Evolutionary conservation across 1,139 yeast genomes (phyloP).

Genomic region (Ogataea hybrid): DNA sequence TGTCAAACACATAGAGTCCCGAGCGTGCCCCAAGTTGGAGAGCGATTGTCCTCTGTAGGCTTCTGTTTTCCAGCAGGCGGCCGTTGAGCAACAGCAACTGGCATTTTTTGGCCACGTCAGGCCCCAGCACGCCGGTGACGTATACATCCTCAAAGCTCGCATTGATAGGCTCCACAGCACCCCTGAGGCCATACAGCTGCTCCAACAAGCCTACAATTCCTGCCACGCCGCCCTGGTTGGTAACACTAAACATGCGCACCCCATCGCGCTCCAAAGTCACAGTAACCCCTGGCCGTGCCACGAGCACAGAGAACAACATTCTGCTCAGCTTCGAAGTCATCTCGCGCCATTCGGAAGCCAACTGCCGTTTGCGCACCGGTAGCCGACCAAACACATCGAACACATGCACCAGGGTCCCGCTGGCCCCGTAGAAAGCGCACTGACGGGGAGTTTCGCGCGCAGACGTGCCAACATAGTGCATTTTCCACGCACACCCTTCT

Average conservation of each 20-base stretch:
- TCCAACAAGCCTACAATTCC: conserved; percentile 17
- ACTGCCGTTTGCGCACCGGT: conserved; percentile 54
- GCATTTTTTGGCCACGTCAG: conserved; percentile 8
- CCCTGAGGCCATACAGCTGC: conserved; percentile 13
- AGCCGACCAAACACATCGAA: conserved; percentile 48
- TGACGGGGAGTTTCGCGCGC: neutral
- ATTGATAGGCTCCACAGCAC: neutral
- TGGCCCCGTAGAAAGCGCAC: neutral
- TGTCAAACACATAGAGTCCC: conserved; percentile 1
- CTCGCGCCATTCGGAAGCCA: conserved; percentile 28
- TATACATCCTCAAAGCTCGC: conserved; percentile 14
- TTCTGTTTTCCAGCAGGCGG: conserved; percentile 31
- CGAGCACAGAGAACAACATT: conserved; percentile 36
- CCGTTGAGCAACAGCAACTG: conserved; percentile 52
- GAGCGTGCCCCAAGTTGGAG: conserved; percentile 16
- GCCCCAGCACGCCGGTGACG: conserved; percentile 35
- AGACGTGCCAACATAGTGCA: conserved; percentile 15
- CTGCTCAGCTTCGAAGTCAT: conserved; percentile 37
- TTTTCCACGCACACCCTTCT: conserved; percentile 29
- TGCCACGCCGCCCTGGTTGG: neutral
- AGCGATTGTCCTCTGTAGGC: conserved; percentile 32
- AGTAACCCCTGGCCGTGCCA: conserved; percentile 16
- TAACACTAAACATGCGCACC: conserved; percentile 16
- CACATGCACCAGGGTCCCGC: conserved; percentile 54
- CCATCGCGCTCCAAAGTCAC: conserved; percentile 25